Evolutionary conservation across 2,329 filamentous ascomycete species (phyloP).

Genomic region (Keithomyces neogunnii): DNA sequence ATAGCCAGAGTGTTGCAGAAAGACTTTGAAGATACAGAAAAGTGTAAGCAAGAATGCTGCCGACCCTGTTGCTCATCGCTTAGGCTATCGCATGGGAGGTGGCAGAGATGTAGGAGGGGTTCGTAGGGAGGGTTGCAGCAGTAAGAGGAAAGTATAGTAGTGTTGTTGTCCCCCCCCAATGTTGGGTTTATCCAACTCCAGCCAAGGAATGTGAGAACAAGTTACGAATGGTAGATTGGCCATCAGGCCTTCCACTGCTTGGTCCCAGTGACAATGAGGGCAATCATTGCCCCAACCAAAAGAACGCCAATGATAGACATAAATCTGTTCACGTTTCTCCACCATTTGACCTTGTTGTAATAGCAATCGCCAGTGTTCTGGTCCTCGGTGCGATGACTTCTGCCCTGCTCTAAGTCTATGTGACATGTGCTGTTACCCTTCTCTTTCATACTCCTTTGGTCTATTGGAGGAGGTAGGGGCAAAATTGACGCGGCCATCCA

Average conservation of each 20-base stretch:
- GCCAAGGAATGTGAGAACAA: too few relatives aligned
- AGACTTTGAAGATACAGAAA: too few relatives aligned
- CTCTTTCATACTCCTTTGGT: slow-evolving; percentile 44
- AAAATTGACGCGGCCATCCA: slow-evolving; percentile 76
- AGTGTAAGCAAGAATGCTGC: too few relatives aligned
- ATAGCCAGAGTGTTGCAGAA: too few relatives aligned
- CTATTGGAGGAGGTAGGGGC: slow-evolving; percentile 54
- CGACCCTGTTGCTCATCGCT: too few relatives aligned
- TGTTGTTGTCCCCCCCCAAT: too few relatives aligned
- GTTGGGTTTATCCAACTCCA: too few relatives aligned
- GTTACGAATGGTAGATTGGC: not conserved
- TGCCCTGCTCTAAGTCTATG: slow-evolving; percentile 27
- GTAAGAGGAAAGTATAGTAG: too few relatives aligned
- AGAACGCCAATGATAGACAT: slow-evolving; percentile 50
- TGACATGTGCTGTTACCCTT: slow-evolving; percentile 31
- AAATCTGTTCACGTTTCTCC: slow-evolving; percentile 49
- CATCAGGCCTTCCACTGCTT: slow-evolving; percentile 34
- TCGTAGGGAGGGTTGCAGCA: too few relatives aligned
- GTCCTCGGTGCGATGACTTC: slow-evolving; percentile 23
- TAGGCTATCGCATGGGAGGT: too few relatives aligned
- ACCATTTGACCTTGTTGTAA: slow-evolving; percentile 46
- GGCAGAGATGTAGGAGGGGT: too few relatives aligned
- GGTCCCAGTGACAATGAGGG: slow-evolving; percentile 44
- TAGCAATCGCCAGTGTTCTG: slow-evolving; percentile 35
- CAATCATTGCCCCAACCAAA: slow-evolving; percentile 42